These are phyloP conservation scores for Westerdykella ornata DNA, from an alignment of 2,329 filamentous ascomycete genomes.

Conservation along the genomic window DNA sequence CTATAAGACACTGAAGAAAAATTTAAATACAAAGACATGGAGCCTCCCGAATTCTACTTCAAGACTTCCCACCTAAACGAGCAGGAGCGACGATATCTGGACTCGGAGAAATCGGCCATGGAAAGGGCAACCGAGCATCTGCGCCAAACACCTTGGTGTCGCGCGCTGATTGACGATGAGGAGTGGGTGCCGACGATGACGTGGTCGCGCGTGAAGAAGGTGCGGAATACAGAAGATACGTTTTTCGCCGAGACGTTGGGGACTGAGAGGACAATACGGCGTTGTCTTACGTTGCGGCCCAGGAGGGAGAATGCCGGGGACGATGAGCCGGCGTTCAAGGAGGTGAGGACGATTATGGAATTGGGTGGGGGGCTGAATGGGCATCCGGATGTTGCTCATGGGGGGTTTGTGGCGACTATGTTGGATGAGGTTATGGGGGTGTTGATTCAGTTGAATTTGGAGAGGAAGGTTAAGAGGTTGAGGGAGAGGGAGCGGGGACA, in stretches of 20 bases:
- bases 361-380: slow-evolving; percentile 51
- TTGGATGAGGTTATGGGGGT: slow-evolving; percentile 54
- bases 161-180: slow-evolving; percentile 39
- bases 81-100: too few species aligned
- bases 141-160: slow-evolving; percentile 46
- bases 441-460: slow-evolving; percentile 42
- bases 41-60: too few species aligned
- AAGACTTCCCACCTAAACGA: too few species aligned
- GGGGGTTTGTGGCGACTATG: slow-evolving; percentile 53
- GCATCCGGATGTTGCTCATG: slow-evolving; percentile 49
- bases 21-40: too few species aligned
- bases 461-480: slow-evolving; percentile 11
- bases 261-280: slow-evolving; percentile 44
- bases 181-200: slow-evolving; percentile 38
- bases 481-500: slow-evolving; percentile 3
- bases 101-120: slow-evolving; percentile 9
- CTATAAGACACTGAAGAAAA: too few species aligned
- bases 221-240: slow-evolving; percentile 42
- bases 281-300: slow-evolving; percentile 20
- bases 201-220: slow-evolving; percentile 24
- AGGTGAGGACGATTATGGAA: slow-evolving; percentile 38
- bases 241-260: slow-evolving; percentile 51
- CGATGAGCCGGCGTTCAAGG: slow-evolving; percentile 20
- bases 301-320: slow-evolving; percentile 9
- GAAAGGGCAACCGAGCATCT: slow-evolving; percentile 19